Evolutionary conservation across 2,329 filamentous ascomycete species (phyloP).

Genomic region (Metarhizium brunneum): DNA sequence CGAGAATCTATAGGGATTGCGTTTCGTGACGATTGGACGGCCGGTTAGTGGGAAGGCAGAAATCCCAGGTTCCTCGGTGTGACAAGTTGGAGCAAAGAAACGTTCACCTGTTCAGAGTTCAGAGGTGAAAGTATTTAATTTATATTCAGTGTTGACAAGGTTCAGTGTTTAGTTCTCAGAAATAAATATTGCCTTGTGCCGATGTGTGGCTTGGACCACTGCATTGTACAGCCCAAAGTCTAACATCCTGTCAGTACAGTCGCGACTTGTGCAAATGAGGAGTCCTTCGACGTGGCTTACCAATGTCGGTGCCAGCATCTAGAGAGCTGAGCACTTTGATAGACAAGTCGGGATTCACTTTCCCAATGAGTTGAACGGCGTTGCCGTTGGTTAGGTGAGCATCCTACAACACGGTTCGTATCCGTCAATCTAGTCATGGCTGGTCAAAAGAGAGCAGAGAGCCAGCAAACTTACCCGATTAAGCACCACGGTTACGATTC

Average conservation of each 20-base stretch:
- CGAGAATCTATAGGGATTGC: background rate
- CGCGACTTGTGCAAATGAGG: background rate
- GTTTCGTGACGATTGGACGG: background rate
- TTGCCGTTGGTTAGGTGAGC: constrained; percentile 60
- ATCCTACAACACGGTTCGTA: constrained; percentile 40
- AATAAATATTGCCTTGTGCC: constrained; percentile 67
- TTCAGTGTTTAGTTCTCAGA: constrained; percentile 35
- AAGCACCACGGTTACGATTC: constrained; percentile 63
- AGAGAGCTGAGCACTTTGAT: constrained; percentile 61
- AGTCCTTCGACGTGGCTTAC: constrained; percentile 37
- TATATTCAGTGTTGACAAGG: too few relatives aligned
- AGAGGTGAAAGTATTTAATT: background rate
- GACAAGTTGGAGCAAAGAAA: background rate
- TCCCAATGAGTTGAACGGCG: constrained; percentile 69
- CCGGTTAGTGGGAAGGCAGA: background rate
- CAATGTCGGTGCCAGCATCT: constrained; percentile 60
- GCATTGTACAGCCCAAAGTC: constrained; percentile 69
- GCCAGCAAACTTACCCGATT: constrained; percentile 50
- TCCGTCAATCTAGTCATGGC: background rate
- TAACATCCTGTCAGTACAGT: constrained; percentile 22
- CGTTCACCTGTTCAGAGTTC: background rate
- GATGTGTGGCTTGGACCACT: constrained; percentile 80
- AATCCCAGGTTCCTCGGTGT: background rate
- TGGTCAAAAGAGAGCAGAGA: background rate
- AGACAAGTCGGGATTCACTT: constrained; percentile 64